A percentile compares a stretch with the other conserved stretches of the same genome.
Conservation (phyloP, 2,329 filamentous ascomycete species). For the Tolypocladium inflatum region DNA sequence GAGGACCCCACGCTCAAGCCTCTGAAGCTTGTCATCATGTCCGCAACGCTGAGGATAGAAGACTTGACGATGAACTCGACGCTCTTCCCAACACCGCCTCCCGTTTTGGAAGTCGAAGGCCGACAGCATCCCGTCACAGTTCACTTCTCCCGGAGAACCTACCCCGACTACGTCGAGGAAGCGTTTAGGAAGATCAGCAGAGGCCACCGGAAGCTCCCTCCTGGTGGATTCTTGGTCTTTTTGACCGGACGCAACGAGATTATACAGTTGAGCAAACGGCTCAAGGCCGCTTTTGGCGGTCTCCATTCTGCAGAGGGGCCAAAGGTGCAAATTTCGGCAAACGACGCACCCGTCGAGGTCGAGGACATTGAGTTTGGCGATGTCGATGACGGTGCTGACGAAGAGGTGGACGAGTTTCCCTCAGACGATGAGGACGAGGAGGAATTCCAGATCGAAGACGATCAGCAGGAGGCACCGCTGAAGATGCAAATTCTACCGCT, state of each 20-base stretch:
- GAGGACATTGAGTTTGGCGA: conserved; percentile 82
- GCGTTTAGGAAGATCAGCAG: conserved; percentile 77
- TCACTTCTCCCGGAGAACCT: conserved; percentile 78
- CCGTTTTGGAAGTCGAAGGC: conserved; percentile 81
- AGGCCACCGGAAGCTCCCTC: conserved; percentile 82
- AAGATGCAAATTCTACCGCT: conserved; percentile 86
- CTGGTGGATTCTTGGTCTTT: conserved; percentile 88
- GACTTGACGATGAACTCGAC: conserved; percentile 80
- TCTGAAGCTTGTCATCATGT: conserved; percentile 96
- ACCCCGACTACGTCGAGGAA: conserved; percentile 84
- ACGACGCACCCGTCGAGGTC: conserved; percentile 68
- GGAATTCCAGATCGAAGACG: conserved; percentile 61
- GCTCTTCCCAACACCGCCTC: conserved; percentile 70
- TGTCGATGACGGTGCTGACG: conserved; percentile 49
- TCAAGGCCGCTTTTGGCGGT: conserved; percentile 59
- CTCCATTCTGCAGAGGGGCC: conserved; percentile 47
- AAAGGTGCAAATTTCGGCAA: conserved; percentile 66
- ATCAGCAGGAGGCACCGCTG: conserved; percentile 47
- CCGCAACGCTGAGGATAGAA: conserved; percentile 81
- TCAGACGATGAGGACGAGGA: conserved; percentile 49
- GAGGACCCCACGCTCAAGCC: conserved; percentile 66
- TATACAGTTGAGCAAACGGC: conserved; percentile 63
- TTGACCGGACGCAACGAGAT: conserved; percentile 93
- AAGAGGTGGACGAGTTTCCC: conserved; percentile 49
- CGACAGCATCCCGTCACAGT: conserved; percentile 83